Percentiles rank a stretch among this genome's conserved stretches.
These are phyloP conservation scores for Tulasnella sp. DNA, from an alignment of 768 basidiomycete species.

Conservation along the genomic window DNA sequence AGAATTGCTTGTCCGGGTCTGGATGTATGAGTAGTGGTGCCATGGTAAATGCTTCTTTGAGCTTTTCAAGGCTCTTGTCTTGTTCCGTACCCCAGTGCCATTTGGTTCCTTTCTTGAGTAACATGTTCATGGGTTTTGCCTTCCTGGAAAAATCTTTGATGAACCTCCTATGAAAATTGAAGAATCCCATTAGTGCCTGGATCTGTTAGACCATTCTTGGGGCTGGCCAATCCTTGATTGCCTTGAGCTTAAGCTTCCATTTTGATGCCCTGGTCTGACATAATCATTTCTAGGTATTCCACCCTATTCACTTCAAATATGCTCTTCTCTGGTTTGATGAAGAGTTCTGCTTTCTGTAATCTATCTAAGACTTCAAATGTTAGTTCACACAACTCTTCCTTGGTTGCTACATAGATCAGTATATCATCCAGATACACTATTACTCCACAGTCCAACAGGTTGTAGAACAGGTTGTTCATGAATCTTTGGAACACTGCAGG, in stretches of 20 bases:
- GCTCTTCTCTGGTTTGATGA: constrained; percentile 17
- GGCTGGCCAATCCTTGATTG: constrained; percentile 16
- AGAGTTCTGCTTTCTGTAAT: constrained; percentile 11
- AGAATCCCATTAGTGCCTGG: constrained; percentile 2
- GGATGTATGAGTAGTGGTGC: neutral
- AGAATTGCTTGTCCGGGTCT: neutral
- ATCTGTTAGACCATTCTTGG: neutral
- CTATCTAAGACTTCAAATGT: constrained; percentile 16
- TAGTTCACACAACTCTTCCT: constrained; percentile 12
- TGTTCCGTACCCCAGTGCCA: neutral
- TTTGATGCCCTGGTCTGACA: constrained; percentile 11
- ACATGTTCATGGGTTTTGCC: neutral
- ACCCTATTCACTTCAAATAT: neutral
- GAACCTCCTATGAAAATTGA: constrained; percentile 5
- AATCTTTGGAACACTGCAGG: constrained; percentile 22
- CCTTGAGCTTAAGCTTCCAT: constrained; percentile 23
- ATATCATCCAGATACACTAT: constrained; percentile 23
- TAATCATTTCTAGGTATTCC: constrained; percentile 17
- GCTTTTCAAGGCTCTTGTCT: neutral
- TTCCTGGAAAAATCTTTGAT: constrained; percentile 17
- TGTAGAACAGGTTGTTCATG: constrained; percentile 20
- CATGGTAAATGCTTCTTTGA: neutral
- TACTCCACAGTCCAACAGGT: constrained; percentile 19
- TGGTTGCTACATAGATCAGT: constrained; percentile 18
- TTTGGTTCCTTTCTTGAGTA: neutral